Percentiles rank a stretch among this genome's conserved stretches.
These are phyloP conservation scores for Carex scoparia DNA, from an alignment of 176 grass and related monocot genomes.

Conservation along the genomic window DNA sequence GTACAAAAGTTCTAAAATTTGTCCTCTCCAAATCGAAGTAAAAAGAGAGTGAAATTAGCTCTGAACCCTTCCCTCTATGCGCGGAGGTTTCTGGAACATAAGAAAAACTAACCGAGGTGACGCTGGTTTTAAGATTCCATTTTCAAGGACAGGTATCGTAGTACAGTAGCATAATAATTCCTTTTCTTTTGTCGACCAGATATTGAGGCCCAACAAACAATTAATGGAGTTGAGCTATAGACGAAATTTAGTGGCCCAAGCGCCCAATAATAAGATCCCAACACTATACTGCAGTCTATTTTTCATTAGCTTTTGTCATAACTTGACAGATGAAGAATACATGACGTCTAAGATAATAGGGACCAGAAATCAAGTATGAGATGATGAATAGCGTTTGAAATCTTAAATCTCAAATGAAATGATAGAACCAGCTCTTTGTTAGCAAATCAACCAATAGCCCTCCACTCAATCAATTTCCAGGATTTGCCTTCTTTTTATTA, in stretches of 20 bases:
- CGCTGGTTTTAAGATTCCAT: not conserved
- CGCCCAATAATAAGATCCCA: not conserved
- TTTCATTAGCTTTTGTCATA: not conserved
- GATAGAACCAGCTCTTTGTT: not conserved
- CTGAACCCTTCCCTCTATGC: too few species aligned
- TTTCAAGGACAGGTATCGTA: not conserved
- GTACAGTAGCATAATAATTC: not conserved
- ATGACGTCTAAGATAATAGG: not conserved
- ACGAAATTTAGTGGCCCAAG: not conserved
- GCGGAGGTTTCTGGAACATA: too few species aligned
- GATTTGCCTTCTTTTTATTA: not conserved
- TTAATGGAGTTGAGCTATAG: not conserved
- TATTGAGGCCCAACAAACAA: not conserved
- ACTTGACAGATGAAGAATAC: not conserved
- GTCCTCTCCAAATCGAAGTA: too few species aligned
- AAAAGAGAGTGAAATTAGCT: too few species aligned
- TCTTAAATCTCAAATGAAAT: constrained; percentile 14
- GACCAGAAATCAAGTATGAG: not conserved
- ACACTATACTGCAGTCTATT: not conserved
- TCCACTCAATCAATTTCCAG: not conserved
- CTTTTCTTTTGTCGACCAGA: not conserved
- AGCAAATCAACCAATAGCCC: not conserved
- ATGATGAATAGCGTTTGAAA: not conserved
- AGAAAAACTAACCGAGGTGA: not conserved
- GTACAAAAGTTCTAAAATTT: too few species aligned